These are phyloP conservation scores for Encephalitozoon intestinalis DNA, from an alignment of 371 early-diverging fungal genomes.

Conservation along the genomic window DNA sequence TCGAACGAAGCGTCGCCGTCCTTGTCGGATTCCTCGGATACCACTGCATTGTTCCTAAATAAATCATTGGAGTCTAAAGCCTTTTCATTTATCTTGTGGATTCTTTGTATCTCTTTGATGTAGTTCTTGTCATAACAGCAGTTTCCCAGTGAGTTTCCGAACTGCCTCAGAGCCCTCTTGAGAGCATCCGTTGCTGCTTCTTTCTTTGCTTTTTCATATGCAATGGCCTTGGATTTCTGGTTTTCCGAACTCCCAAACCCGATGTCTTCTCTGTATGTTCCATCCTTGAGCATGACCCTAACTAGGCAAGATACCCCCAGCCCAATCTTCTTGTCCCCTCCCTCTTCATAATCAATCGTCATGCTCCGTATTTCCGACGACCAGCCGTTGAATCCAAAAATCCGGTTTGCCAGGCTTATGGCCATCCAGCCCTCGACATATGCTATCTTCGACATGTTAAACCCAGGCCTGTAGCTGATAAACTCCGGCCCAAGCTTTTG, in stretches of 20 bases:
- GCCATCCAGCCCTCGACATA: conserved; percentile 83
- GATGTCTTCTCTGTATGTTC: conserved; percentile 79
- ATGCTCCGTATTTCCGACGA: conserved; percentile 68
- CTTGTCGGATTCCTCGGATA: neutral
- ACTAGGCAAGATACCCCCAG: conserved; percentile 74
- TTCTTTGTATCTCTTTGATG: conserved; percentile 63
- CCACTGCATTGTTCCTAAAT: conserved; percentile 14
- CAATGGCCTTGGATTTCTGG: conserved; percentile 68
- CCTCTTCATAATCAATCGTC: conserved; percentile 69
- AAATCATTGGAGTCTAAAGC: conserved; percentile 22
- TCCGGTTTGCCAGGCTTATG: conserved; percentile 79
- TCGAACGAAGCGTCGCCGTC: neutral
- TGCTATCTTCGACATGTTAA: conserved; percentile 62
- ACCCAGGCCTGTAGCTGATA: conserved; percentile 60
- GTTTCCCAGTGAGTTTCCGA: conserved; percentile 85
- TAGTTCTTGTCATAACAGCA: conserved; percentile 83
- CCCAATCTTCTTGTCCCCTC: conserved; percentile 62
- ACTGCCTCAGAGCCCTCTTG: conserved; percentile 78
- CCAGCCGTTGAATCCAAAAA: conserved; percentile 97
- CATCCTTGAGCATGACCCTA: conserved; percentile 78
- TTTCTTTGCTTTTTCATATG: conserved; percentile 85
- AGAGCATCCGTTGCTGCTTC: conserved; percentile 87
- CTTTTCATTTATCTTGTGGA: conserved; percentile 19
- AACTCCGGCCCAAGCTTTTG: conserved; percentile 66
- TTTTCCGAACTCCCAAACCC: conserved; percentile 79